Evolutionary conservation across 176 grass and related monocot genomes (phyloP), one percentile per base, ranked within the genome.

Genomic region (Dactylis glomerata): DNA sequence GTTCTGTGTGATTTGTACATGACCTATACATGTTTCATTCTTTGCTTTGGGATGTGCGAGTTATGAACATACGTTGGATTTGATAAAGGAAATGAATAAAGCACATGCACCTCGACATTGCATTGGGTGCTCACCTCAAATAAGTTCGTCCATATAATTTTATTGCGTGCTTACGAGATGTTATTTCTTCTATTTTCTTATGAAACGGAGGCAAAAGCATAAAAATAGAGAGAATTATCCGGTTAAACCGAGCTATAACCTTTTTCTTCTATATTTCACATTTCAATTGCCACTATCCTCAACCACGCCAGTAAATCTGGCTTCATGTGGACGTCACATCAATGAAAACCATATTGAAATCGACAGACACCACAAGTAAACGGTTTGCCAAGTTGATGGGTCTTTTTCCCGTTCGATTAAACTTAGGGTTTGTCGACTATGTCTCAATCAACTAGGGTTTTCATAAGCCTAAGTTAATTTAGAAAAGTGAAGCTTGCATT

Each of bases 71-170:
- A 72, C 20, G 49, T 37, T 58, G 26, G 36, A 73, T 61, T 19
- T 11, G 27, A 57, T 38, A 6, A 50, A 76, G 31, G 33, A 33
- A 45, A 34, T 74, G 51, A 88, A 88, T 72, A 77, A 77, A 37
- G 8, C 24, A 10, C 30, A 55, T 3, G 57, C 57, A 61, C 11
- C 57, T 28, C 24, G 1, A 61, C n/a, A 61, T 24, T 14, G 12
- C 4, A 61, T 28, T 61, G 24, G 57, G 12, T 61, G 57, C 57
- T 28, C 57, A 14, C 24, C 26, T 62, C 26, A 62, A 15, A 30
- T 15, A 62, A 15, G 0, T 15, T 30, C 2, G 26, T 15, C 24
- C 11, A 14, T 31, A 16, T 45, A 16, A 13, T 45, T 26, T 68
- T 38, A 22, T 22, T 23, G 10, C 10, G 4, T 40, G 65, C 10